Conservation (phyloP, 1,284 basidiomycete species). For the Trichosporon sp. region DNA sequence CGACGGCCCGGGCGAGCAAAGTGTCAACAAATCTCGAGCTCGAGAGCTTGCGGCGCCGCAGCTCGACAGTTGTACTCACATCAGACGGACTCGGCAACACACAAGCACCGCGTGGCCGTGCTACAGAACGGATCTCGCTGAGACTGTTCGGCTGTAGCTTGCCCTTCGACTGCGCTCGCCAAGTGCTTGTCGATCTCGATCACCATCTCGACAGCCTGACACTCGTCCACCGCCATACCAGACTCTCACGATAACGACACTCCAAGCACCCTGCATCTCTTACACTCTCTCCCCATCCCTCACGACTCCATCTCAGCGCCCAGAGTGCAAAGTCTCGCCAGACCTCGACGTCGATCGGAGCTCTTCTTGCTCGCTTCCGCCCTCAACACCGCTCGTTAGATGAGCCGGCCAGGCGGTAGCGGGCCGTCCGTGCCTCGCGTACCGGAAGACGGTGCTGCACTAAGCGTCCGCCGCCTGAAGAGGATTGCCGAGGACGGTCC, state of each 20-base stretch:
- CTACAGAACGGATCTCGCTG: too few relatives aligned
- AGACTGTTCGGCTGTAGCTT: too few relatives aligned
- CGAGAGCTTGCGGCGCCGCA: background rate
- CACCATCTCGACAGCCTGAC: too few relatives aligned
- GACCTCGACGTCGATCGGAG: background rate
- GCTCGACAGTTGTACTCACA: background rate
- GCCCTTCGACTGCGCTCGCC: background rate
- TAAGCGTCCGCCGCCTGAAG: slow-evolving; percentile 11
- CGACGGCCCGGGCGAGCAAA: background rate
- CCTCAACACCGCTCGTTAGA: background rate
- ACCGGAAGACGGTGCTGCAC: background rate
- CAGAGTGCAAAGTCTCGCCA: background rate
- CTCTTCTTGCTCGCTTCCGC: background rate
- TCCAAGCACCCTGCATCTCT: too few relatives aligned
- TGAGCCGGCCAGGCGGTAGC: slow-evolving; percentile 6
- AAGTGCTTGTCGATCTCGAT: background rate
- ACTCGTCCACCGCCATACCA: too few relatives aligned
- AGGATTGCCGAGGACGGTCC: background rate
- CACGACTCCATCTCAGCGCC: too few relatives aligned
- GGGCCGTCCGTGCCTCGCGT: background rate
- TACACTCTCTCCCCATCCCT: too few relatives aligned
- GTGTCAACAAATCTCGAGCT: slow-evolving; percentile 1
- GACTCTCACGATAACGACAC: too few relatives aligned
- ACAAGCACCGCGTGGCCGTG: too few relatives aligned
- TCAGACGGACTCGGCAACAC: background rate